These are phyloP conservation scores for Tylopilus balloui DNA, from an alignment of 768 basidiomycete species.

Conservation along the genomic window DNA sequence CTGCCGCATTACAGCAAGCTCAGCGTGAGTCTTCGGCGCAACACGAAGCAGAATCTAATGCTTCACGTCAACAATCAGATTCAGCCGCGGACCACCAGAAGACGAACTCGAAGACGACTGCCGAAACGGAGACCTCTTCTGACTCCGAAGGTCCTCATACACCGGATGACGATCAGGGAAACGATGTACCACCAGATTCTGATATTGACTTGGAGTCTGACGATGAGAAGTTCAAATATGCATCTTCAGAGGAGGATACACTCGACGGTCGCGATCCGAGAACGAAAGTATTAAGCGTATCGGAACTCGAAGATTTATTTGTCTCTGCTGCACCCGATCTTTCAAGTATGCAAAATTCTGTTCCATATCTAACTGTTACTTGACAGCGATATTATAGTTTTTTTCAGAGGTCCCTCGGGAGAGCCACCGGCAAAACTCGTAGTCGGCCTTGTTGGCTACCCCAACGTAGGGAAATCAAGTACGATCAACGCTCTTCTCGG, in stretches of 20 bases:
- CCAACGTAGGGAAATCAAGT: slow-evolving; percentile 97
- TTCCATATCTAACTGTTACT: background rate
- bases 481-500: slow-evolving; percentile 96
- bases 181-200: slow-evolving; percentile 22
- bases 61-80: slow-evolving; percentile 3
- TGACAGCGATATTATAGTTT: slow-evolving; percentile 43
- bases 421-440: slow-evolving; percentile 59
- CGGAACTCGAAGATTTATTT: slow-evolving; percentile 86
- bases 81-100: background rate
- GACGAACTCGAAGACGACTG: background rate
- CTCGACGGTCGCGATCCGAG: slow-evolving; percentile 55
- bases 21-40: slow-evolving; percentile 44
- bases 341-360: slow-evolving; percentile 43
- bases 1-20: slow-evolving; percentile 76
- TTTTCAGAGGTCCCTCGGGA: slow-evolving; percentile 55
- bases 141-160: slow-evolving; percentile 30
- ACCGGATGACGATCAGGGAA: slow-evolving; percentile 30
- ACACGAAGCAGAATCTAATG: slow-evolving; percentile 20
- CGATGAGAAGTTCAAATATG: slow-evolving; percentile 42
- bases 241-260: slow-evolving; percentile 51
- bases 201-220: slow-evolving; percentile 31
- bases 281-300: slow-evolving; percentile 74
- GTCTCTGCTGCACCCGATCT: slow-evolving; percentile 64
- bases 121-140: slow-evolving; percentile 27
- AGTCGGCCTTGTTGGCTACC: slow-evolving; percentile 94